A percentile compares a stretch with the other conserved stretches of the same genome.
These are phyloP conservation scores for Fusarium aywerte DNA, from an alignment of 2,329 filamentous ascomycete species.

Conservation along the genomic window DNA sequence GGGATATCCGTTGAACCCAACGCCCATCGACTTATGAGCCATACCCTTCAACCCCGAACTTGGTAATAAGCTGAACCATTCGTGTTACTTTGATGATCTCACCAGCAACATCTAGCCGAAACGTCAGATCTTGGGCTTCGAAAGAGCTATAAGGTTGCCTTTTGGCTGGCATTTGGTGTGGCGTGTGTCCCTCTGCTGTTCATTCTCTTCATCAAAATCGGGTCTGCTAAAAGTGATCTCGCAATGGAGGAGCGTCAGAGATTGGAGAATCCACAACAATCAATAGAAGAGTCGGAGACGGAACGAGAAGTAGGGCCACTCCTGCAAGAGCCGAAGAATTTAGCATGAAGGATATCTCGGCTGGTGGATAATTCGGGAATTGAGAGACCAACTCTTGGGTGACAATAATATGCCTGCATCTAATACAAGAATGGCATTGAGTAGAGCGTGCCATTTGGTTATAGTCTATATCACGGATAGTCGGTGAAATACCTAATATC, in stretches of 20 bases:
- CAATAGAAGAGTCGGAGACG: slow-evolving; percentile 14
- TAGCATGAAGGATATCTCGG: slow-evolving; percentile 12
- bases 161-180: slow-evolving; percentile 44
- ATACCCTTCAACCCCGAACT: neutral
- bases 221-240: slow-evolving; percentile 45
- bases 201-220: slow-evolving; percentile 40
- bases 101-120: no score
- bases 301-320: slow-evolving; percentile 14
- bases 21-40: neutral
- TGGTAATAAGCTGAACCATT: slow-evolving; percentile 1
- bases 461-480: neutral
- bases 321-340: slow-evolving; percentile 19
- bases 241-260: slow-evolving; percentile 42
- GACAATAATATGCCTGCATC: slow-evolving; percentile 8
- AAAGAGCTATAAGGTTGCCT: slow-evolving; percentile 45
- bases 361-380: slow-evolving; percentile 1
- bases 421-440: slow-evolving; percentile 6
- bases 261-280: slow-evolving; percentile 29
- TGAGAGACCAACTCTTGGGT: slow-evolving; percentile 6
- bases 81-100: no score
- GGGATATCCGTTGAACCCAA: neutral
- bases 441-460: neutral
- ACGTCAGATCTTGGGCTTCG: slow-evolving; percentile 53
- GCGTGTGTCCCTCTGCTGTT: slow-evolving; percentile 36
- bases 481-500: neutral